Evolutionary conservation across 805 yeast genomes (phyloP).

Genomic region (Phaffomyces opuntiae): DNA sequence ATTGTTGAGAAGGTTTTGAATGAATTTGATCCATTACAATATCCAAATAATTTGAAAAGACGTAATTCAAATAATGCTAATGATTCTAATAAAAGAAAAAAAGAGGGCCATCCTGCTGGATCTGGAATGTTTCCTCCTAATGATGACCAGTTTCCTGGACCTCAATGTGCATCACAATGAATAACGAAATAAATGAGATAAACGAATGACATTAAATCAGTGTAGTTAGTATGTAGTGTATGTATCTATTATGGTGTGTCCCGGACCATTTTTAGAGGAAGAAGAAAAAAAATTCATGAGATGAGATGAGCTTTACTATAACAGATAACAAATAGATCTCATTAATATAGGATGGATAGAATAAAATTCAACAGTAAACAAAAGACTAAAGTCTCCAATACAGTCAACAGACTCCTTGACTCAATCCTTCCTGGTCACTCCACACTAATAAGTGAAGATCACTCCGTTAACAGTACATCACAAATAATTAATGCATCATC

Average conservation of each 20-base stretch:
- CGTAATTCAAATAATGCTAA: not conserved
- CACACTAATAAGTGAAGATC: constrained; percentile 11
- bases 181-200: not conserved
- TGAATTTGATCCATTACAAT: constrained; percentile 9
- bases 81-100: constrained; percentile 5
- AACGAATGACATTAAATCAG: no score
- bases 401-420: constrained; percentile 36
- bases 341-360: not conserved
- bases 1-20: constrained; percentile 40
- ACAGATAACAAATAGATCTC: not conserved
- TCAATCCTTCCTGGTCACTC: constrained; percentile 31
- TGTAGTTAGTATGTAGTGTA: not conserved
- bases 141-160: not conserved
- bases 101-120: not conserved
- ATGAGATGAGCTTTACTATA: constrained; percentile 1
- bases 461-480: constrained; percentile 24
- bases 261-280: not conserved
- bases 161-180: constrained; percentile 9
- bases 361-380: constrained; percentile 8
- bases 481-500: constrained; percentile 32
- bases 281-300: not conserved
- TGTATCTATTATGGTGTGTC: not conserved
- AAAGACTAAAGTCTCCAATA: constrained; percentile 19
- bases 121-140: not conserved
- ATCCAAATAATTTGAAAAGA: not conserved